Base-by-base conservation (phyloP, 73 alveolate species). In the Paramecium pentaurelia region DNA sequence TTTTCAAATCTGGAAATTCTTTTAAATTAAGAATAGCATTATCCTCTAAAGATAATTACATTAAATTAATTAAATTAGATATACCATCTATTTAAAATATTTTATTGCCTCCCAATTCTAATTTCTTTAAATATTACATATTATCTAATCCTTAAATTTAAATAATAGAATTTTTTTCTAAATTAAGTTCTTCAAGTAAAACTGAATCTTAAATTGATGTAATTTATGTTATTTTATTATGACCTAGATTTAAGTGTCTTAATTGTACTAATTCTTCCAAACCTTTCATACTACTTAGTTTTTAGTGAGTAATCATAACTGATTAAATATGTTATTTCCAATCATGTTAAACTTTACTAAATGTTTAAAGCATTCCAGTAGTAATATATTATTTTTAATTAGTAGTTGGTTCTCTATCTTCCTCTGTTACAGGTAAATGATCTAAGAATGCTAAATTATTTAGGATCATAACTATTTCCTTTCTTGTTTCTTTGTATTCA, bases 41-140 rank as follows among this genome's bases (percentile, higher is more conserved):
- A 92, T 98, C 99, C 47, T 97, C 98, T 49, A 98, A 93, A 68
- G 98, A 97, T 20, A 98, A 94, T 49, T 97, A 95, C 71, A 98
- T 96, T 54, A 98, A 93, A 93, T 94, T 89, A 3, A 83, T 42
- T n/a, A 68, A 44, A 28, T 89, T 77, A 6, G 90, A 60, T 70
- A 89, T 25, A 28, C 70, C 77, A 54, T 86, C 83, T 93, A 97
- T 92, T 45, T 68, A 84, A 51, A 91, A 88, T 27, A 97, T 97
- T 70, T 93, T 95, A 86, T 97, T 97, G 85, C 97, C 98, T 38
- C 97, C 98, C 58, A 97, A 94, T 86, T 95, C 96, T 34, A 97
- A 94, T 38, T 97, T 94, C 32, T 97, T 95, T 85, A 97, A 92
- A 88, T 90, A 93, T 20, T 34, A 8, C 94, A 93, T 80, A 90